Evolutionary conservation across 352 stramenopile genomes (phyloP).

Genomic region (Pythium aquatile): DNA sequence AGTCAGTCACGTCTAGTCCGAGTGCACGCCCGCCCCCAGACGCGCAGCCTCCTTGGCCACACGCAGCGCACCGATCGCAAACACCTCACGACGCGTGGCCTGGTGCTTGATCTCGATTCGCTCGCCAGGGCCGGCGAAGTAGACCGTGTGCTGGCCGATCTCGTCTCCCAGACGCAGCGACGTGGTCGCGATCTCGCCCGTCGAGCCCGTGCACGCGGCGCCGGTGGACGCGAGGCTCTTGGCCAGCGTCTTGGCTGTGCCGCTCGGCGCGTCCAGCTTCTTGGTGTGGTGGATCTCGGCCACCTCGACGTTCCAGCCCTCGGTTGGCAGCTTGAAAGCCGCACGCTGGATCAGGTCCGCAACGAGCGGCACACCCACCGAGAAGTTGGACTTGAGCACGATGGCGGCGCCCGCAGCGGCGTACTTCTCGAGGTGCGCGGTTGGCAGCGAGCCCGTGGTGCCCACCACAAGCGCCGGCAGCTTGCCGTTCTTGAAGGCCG

Average conservation of each 20-base stretch:
- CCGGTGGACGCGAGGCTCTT: slow-evolving; percentile 65
- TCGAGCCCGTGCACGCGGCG: slow-evolving; percentile 46
- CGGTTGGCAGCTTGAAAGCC: slow-evolving; percentile 68
- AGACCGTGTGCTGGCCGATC: slow-evolving; percentile 80
- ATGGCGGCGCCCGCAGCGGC: slow-evolving; percentile 51
- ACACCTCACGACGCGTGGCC: slow-evolving; percentile 75
- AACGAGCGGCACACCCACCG: slow-evolving; percentile 77
- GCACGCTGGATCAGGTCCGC: slow-evolving; percentile 66
- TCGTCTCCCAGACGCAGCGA: slow-evolving; percentile 79
- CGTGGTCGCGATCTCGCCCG: slow-evolving; percentile 50
- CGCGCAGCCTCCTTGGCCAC: slow-evolving; percentile 52
- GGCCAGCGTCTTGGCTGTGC: slow-evolving; percentile 77
- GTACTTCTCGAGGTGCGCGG: slow-evolving; percentile 59
- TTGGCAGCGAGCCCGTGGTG: slow-evolving; percentile 66
- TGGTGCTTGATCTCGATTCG: slow-evolving; percentile 86
- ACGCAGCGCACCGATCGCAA: slow-evolving; percentile 75
- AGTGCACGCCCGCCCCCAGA: slow-evolving; percentile 58
- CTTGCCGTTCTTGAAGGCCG: slow-evolving; percentile 62
- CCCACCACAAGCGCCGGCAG: slow-evolving; percentile 72
- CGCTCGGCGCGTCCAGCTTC: slow-evolving; percentile 81
- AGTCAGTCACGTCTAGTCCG: slow-evolving; percentile 33
- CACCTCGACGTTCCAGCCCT: slow-evolving; percentile 82
- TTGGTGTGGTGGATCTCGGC: slow-evolving; percentile 85
- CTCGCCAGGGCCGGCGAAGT: slow-evolving; percentile 75
- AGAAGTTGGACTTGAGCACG: slow-evolving; percentile 83